These are phyloP conservation scores for Paecilomyces niveus DNA, from an alignment of 2,329 filamentous ascomycete genomes.

Conservation along the genomic window DNA sequence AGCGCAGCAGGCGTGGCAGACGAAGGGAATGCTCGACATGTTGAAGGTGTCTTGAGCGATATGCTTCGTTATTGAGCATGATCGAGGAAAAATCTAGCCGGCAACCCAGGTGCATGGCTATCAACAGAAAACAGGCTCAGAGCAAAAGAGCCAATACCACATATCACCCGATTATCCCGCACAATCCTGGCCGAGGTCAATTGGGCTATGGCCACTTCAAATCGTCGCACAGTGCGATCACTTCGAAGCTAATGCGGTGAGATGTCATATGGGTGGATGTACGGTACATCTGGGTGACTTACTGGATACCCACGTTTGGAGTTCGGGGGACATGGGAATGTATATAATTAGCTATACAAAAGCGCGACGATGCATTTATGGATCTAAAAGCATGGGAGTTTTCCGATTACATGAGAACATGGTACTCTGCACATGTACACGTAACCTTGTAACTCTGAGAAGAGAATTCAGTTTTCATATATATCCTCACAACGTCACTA, in stretches of 20 bases:
- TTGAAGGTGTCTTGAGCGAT: conserved; percentile 35
- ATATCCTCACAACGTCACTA: neutral
- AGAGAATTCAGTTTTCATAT: neutral
- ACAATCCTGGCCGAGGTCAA: neutral
- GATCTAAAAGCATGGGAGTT: neutral
- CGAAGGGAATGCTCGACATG: conserved; percentile 82
- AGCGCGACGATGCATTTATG: neutral
- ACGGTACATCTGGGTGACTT: conserved; percentile 5
- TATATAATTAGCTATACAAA: neutral
- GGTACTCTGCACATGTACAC: no score
- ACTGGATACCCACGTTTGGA: conserved; percentile 13
- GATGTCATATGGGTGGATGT: conserved; percentile 1
- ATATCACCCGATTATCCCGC: neutral
- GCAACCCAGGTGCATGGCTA: neutral
- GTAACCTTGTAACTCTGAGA: no score
- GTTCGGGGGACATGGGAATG: conserved; percentile 6
- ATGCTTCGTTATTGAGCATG: conserved; percentile 1
- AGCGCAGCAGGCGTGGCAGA: conserved; percentile 74
- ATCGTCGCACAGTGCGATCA: neutral
- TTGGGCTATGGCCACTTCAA: neutral
- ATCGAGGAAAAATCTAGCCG: conserved; percentile 2
- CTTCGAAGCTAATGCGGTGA: neutral
- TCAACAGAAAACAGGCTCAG: conserved; percentile 7
- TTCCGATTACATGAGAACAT: neutral
- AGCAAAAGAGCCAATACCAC: conserved; percentile 5